A percentile compares a stretch with the other conserved stretches of the same genome.
These are phyloP conservation scores for Leccinellum luteum DNA, from an alignment of 768 basidiomycete genomes.

Conservation along the genomic window DNA sequence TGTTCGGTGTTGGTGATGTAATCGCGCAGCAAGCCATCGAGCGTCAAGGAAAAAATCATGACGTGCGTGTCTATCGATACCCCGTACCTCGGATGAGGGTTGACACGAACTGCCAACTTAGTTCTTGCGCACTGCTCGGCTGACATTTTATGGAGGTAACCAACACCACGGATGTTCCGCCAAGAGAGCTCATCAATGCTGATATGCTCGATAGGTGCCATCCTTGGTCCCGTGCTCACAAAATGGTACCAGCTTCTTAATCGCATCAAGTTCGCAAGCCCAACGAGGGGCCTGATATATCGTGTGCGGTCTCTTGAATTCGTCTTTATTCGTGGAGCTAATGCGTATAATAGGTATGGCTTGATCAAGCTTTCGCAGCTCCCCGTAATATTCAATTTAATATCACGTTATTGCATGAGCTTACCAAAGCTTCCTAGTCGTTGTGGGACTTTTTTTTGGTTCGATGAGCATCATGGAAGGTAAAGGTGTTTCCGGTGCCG, in stretches of 20 bases:
- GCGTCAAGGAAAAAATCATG: conserved; percentile 65
- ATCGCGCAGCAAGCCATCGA: conserved; percentile 88
- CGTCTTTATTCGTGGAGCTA: neutral
- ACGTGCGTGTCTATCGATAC: conserved; percentile 45
- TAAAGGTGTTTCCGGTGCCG: conserved; percentile 52
- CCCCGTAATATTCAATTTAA: conserved; percentile 43
- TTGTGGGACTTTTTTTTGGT: conserved; percentile 60
- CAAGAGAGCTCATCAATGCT: neutral
- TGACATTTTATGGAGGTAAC: conserved; percentile 72
- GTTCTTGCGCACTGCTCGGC: conserved; percentile 59
- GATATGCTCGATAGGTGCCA: conserved; percentile 39
- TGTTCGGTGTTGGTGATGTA: conserved; percentile 76
- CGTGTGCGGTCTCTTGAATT: conserved; percentile 42
- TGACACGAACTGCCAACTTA: conserved; percentile 22
- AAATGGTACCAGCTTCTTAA: conserved; percentile 80
- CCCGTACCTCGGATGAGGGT: neutral
- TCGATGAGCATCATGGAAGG: conserved; percentile 82
- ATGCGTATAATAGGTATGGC: conserved; percentile 52
- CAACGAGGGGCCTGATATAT: conserved; percentile 56
- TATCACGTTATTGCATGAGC: conserved; percentile 15
- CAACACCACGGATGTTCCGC: neutral
- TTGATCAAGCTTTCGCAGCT: conserved; percentile 79
- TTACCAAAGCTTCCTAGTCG: conserved; percentile 27
- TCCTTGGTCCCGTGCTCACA: conserved; percentile 82
- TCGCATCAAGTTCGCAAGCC: conserved; percentile 62